Evolutionary conservation across 495 filamentous ascomycete species (phyloP), one percentile per base, ranked within the genome.

Genomic region (Neurospora sp.): DNA sequence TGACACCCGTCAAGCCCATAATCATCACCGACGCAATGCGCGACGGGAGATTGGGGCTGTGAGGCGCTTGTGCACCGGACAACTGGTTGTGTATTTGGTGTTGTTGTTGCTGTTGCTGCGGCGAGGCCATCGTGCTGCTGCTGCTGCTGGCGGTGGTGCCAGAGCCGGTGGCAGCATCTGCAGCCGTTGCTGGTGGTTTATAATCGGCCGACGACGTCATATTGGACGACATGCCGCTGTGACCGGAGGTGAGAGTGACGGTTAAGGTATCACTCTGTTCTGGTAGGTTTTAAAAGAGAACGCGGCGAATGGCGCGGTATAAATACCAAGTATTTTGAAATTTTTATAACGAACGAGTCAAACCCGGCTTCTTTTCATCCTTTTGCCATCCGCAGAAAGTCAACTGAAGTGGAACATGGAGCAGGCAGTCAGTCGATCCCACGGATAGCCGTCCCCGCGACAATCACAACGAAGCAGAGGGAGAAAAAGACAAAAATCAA

Each of bases 11-110:
- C 40, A 85, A 40, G 75, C 87, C 87, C 87, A 89, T 89, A 18
- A 87, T 76, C 68, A 85, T 69, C 40, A 85, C 80, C 18, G 88
- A 88, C n/a, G 80, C 81, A 70, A 85, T 78, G 53, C 87, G 86
- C 87, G 83, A 84, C 81, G 85, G 82, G 20, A 87, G 82, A 76
- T 82, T 85, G 8, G 87, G 87, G 73, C 75, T 78, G 72, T 75
- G 71, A 20, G 76, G 72, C 20, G 68, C 40, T 45, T 68, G n/a
- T 38, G 41, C 22, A 31, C 45, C 45, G 1, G 45, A 20, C 45
- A 53, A 27, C 9, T 61, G 53, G 12, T 61, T 61, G 14, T 16
- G 53, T 39, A 35, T 42, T 40, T 42, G 41, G 7, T 31, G 8
- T 16, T 14, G 53, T 20, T 22, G 53, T 14, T 41, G 72, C 41